Conservation (phyloP, 1,284 basidiomycete species). For the Apiotrichum sp. region DNA sequence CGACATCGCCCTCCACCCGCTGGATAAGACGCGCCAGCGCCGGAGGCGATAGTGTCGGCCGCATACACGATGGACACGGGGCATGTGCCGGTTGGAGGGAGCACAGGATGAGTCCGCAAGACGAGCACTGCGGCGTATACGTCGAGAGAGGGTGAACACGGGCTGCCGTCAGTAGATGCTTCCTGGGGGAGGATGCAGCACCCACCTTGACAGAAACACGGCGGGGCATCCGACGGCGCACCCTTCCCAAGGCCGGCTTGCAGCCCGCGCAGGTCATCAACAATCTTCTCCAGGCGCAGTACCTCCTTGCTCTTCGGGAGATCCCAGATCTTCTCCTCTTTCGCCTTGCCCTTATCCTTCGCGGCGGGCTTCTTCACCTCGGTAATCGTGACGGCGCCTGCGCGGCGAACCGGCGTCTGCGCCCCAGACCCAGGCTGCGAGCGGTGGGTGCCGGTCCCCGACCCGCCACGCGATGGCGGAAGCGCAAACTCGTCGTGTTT, state of each 20-base stretch:
- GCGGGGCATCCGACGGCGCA: constrained; percentile 9
- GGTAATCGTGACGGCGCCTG: constrained; percentile 26
- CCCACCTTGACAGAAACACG: constrained; percentile 49
- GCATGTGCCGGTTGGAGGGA: constrained; percentile 38
- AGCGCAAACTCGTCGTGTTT: constrained; percentile 19
- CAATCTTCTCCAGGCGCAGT: constrained; percentile 36
- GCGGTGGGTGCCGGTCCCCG: constrained; percentile 2
- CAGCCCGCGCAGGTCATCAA: constrained; percentile 25
- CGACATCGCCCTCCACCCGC: constrained; percentile 35
- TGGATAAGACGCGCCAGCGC: constrained; percentile 37
- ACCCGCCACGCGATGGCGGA: constrained; percentile 2
- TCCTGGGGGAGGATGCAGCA: too few species aligned
- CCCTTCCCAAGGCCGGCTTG: constrained; percentile 27
- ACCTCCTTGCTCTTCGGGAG: constrained; percentile 34
- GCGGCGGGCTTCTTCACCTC: constrained; percentile 8
- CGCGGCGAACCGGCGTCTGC: constrained; percentile 5
- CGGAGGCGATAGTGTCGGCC: constrained; percentile 24
- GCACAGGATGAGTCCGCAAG: constrained; percentile 46
- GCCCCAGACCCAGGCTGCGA: constrained; percentile 5
- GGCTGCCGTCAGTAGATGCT: constrained; percentile 24
- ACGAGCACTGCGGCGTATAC: constrained; percentile 44
- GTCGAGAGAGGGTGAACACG: constrained; percentile 43
- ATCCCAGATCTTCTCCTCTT: constrained; percentile 39
- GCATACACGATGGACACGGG: constrained; percentile 47
- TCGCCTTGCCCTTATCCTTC: constrained; percentile 14